Conservation (phyloP, 805 yeast genomes). For the Yarrowia phangngaensis region DNA sequence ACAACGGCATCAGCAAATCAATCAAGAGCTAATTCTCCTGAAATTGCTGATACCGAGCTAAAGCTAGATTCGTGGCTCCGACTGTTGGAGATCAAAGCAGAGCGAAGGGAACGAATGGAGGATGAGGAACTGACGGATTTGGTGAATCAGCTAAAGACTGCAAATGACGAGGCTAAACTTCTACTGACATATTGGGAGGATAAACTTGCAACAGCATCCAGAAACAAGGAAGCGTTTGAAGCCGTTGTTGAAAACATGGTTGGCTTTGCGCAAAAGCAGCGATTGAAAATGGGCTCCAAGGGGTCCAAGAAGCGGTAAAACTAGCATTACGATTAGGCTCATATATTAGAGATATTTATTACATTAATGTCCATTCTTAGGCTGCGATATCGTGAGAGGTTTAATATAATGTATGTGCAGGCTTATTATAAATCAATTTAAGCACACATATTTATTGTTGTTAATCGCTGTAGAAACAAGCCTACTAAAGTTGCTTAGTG, state of each 20-base stretch:
- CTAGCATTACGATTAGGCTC: no score
- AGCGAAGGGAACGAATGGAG: slow-evolving; percentile 41
- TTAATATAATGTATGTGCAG: no score
- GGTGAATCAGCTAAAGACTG: slow-evolving; percentile 38
- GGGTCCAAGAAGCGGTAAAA: neutral
- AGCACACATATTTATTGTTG: no score
- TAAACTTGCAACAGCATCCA: slow-evolving; percentile 47
- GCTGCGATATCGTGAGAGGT: no score
- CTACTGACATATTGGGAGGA: slow-evolving; percentile 50
- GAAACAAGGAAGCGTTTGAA: slow-evolving; percentile 74
- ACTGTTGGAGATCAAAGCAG: slow-evolving; percentile 39
- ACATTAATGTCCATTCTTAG: no score
- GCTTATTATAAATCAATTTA: no score
- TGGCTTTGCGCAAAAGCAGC: slow-evolving; percentile 80
- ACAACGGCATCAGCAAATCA: neutral
- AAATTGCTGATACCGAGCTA: slow-evolving; percentile 26
- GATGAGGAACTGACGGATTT: slow-evolving; percentile 43
- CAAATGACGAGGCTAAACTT: slow-evolving; percentile 36
- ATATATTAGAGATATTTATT: slow-evolving; percentile 13
- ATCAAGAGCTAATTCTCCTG: slow-evolving; percentile 11
- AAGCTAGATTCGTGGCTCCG: slow-evolving; percentile 37
- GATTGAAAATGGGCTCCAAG: slow-evolving; percentile 36
- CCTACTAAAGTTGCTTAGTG: no score
- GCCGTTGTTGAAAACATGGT: slow-evolving; percentile 84
- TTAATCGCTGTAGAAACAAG: no score